Percentiles rank a stretch among this genome's conserved stretches.
Evolutionary conservation across 495 filamentous ascomycete species (phyloP).

Genomic region (Aspergillus homomorphus): DNA sequence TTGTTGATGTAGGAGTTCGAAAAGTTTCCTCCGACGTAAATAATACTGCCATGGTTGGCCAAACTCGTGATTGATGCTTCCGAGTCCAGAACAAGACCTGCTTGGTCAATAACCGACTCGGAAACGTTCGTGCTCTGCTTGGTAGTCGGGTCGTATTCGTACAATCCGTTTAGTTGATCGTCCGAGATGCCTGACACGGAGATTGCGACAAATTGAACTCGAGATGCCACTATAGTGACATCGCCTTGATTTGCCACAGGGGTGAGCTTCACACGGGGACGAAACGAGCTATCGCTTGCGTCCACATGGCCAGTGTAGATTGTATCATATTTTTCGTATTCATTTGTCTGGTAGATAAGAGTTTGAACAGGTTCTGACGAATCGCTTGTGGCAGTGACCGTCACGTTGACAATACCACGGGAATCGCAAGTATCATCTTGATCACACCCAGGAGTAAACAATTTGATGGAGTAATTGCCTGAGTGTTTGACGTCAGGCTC

Average conservation of each 20-base stretch:
- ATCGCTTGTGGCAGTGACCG: slow-evolving; percentile 60
- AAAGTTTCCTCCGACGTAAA: slow-evolving; percentile 86
- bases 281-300: slow-evolving; percentile 67
- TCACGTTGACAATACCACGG: slow-evolving; percentile 78
- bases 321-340: slow-evolving; percentile 90
- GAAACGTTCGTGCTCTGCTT: slow-evolving; percentile 59
- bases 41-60: slow-evolving; percentile 51
- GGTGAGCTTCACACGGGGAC: slow-evolving; percentile 74
- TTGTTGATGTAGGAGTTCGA: slow-evolving; percentile 62
- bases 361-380: slow-evolving; percentile 44
- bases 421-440: slow-evolving; percentile 72
- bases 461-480: slow-evolving; percentile 80
- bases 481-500: slow-evolving; percentile 81
- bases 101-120: slow-evolving; percentile 68
- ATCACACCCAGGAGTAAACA: slow-evolving; percentile 88
- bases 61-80: slow-evolving; percentile 66
- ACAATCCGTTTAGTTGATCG: slow-evolving; percentile 81
- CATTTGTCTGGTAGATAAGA: slow-evolving; percentile 79
- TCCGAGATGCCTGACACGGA: slow-evolving; percentile 43
- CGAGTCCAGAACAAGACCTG: slow-evolving; percentile 62
- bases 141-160: slow-evolving; percentile 75
- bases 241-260: slow-evolving; percentile 64
- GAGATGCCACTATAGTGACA: slow-evolving; percentile 79
- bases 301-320: slow-evolving; percentile 85
- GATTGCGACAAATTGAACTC: slow-evolving; percentile 72